These are phyloP conservation scores for Fusarium citri DNA, from an alignment of 2,329 filamentous ascomycete genomes.

Conservation along the genomic window DNA sequence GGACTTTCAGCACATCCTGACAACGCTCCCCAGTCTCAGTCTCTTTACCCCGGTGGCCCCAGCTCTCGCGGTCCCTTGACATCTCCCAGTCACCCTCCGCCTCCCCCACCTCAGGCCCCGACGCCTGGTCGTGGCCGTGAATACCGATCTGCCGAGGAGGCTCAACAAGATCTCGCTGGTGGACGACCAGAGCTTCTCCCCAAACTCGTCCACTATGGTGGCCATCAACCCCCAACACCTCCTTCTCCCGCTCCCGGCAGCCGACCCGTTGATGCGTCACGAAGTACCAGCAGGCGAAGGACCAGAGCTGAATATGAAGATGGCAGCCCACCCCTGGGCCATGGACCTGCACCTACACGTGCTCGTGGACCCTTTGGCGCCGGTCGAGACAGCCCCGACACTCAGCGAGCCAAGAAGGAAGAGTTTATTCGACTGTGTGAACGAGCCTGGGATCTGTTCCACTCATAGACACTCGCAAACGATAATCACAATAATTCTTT, in stretches of 20 bases:
- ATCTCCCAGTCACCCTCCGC: conserved; percentile 79
- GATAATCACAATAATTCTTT: conserved; percentile 38
- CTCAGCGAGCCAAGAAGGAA: conserved; percentile 86
- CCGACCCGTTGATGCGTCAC: conserved; percentile 61
- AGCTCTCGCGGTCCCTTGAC: conserved; percentile 76
- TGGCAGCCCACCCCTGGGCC: conserved; percentile 85
- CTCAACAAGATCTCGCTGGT: conserved; percentile 87
- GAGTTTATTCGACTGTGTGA: conserved; percentile 90
- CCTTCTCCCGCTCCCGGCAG: conserved; percentile 77
- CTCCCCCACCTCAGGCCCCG: conserved; percentile 57
- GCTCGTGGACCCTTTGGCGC: conserved; percentile 78
- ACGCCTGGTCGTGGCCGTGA: conserved; percentile 78
- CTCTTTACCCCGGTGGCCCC: conserved; percentile 70
- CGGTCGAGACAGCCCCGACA: conserved; percentile 85
- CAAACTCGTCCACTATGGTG: conserved; percentile 94
- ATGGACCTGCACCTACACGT: conserved; percentile 71
- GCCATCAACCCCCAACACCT: conserved; percentile 92
- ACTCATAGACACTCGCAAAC: conserved; percentile 70
- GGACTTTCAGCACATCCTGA: conserved; percentile 74
- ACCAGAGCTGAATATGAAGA: conserved; percentile 94
- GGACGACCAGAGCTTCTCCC: conserved; percentile 93
- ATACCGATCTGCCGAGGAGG: conserved; percentile 96
- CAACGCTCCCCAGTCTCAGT: conserved; percentile 52
- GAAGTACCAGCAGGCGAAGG: conserved; percentile 76
- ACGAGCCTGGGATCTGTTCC: conserved; percentile 95